Percentiles rank a stretch among this genome's conserved stretches.
phyloP scores from a whole-genome alignment of 257 asterid species.

The Salvia rosmarinus region DNA sequence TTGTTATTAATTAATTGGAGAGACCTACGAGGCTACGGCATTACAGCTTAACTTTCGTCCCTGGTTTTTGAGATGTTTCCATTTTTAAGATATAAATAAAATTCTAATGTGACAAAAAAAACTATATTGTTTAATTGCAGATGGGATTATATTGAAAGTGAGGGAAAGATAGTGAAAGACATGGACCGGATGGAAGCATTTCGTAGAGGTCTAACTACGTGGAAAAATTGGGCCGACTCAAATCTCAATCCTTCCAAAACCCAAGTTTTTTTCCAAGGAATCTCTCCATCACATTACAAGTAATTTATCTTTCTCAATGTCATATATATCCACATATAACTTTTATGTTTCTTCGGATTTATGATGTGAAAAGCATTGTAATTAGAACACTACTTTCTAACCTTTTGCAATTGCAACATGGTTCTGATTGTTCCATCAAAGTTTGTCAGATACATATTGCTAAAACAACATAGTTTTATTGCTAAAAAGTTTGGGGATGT shows the following conservation, averaged over 20 bases:
- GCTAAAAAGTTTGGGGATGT: too few species aligned
- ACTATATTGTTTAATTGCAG: constrained; percentile 35
- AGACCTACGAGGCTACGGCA: background rate
- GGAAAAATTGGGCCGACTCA: constrained; percentile 64
- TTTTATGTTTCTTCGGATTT: too few species aligned
- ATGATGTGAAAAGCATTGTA: too few species aligned
- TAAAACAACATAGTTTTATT: too few species aligned
- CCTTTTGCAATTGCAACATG: too few species aligned
- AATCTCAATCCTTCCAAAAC: constrained; percentile 48
- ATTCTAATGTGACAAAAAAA: background rate
- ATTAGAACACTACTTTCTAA: too few species aligned
- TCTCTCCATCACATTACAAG: constrained; percentile 66
- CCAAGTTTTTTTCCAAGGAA: constrained; percentile 66
- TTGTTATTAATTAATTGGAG: background rate
- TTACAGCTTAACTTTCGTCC: background rate
- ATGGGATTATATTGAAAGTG: constrained; percentile 57
- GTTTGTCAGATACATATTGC: too few species aligned
- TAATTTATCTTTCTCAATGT: constrained; percentile 33
- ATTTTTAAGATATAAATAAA: background rate
- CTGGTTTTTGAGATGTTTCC: background rate
- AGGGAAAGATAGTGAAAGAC: constrained; percentile 52
- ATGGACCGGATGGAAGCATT: constrained; percentile 72
- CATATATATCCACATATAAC: too few species aligned
- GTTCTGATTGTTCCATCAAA: too few species aligned
- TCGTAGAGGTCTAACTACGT: constrained; percentile 48